Evolutionary conservation across 2,329 filamentous ascomycete species (phyloP).

Genomic region (Pseudogymnoascus sp.): DNA sequence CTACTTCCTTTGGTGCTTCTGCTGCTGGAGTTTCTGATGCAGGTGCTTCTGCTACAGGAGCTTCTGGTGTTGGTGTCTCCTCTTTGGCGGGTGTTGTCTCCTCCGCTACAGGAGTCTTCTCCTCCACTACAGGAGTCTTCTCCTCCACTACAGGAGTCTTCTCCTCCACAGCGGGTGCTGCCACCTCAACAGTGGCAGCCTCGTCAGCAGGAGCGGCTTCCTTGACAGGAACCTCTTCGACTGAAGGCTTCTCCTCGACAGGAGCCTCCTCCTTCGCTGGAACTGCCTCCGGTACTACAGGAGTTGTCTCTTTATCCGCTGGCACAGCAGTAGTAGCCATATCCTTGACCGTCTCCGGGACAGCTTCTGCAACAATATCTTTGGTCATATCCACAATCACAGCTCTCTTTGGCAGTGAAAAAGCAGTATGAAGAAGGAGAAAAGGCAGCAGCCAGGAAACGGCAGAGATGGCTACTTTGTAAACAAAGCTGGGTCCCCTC

Average conservation of each 20-base stretch:
- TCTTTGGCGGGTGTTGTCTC: background rate
- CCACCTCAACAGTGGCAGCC: background rate
- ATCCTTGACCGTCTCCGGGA: slow-evolving; percentile 2
- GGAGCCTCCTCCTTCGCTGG: background rate
- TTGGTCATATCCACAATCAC: slow-evolving; percentile 8
- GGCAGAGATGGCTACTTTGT: background rate
- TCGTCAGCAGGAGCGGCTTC: background rate
- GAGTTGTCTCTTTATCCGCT: background rate
- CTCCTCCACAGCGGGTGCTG: background rate
- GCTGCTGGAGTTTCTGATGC: background rate
- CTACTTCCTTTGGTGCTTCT: slow-evolving; percentile 3
- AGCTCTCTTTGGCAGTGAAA: slow-evolving; percentile 1
- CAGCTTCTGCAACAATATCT: slow-evolving; percentile 2
- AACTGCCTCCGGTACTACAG: background rate
- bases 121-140: background rate
- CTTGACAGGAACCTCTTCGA: background rate
- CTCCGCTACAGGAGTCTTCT: background rate
- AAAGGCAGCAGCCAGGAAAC: background rate
- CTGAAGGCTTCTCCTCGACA: background rate
- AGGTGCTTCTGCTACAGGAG: slow-evolving; percentile 3
- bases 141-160: background rate
- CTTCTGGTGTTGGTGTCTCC: background rate
- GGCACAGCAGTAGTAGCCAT: background rate
- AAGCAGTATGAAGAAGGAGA: slow-evolving; percentile 2
- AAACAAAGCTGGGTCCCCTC: slow-evolving; percentile 4